Evolutionary conservation across 257 asterid species (phyloP), one percentile per base, ranked within the genome.

Genomic region (Prunella vulgaris): DNA sequence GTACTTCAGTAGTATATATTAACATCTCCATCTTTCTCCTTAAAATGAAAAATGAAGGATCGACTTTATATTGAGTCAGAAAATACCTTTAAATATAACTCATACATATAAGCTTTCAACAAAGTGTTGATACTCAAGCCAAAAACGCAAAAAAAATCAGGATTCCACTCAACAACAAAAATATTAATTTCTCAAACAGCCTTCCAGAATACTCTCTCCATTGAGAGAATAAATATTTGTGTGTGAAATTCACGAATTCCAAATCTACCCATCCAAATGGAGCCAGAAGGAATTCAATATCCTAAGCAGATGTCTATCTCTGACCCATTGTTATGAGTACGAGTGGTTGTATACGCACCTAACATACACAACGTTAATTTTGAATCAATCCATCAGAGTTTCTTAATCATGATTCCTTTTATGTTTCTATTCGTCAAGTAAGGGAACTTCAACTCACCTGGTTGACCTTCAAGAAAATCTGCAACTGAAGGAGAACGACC

Each of bases 291-390:
- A 94, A 79, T 85, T 78, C 7, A 93, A 81, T 33, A 94, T 84
- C 76, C 99, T 86, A 59, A 13, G 63, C 62, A 87, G 64, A 62
- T 94, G 97, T 58, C 97, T 86, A 42, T 83, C 86, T 79, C 69
- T 18, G 92, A 72, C 69, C 87, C 93, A 80, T 78, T 79, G 75
- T 74, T 88, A 74, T 78, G 89, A 72, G 99, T 94, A 30, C 99
- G 94, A 68, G 99, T 87, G 25, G 97, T 91, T 64, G 99, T 94
- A 74, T 94, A 94, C 38, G 92, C 96, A 71, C 99, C 99, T 94
- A 89, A 77, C n/a, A n/a, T n/a, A 78, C 51, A 56, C 46, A 40
- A 7, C 2, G n/a, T n/a, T 33, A 68, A 64, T 13, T 24, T 27
- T n/a, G 10, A 22, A 54, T 54, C 61, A 54, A 56, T 57, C 62